Conservation (phyloP, 2,329 filamentous ascomycete species). For the Ceratocystis huliohia region DNA sequence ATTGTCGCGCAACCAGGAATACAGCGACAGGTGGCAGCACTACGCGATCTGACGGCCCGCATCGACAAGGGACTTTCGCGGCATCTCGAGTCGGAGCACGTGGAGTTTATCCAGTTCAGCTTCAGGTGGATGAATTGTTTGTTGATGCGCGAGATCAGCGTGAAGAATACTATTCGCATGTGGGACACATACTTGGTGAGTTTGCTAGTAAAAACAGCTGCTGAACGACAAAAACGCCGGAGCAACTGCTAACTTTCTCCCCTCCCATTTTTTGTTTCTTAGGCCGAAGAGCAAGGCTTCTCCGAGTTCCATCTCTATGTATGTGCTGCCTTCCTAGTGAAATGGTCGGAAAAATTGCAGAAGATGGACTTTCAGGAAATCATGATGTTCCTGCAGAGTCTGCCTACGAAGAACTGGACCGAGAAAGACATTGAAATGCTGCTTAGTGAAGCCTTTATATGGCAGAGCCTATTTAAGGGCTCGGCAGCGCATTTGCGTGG, state of each 20-base stretch:
- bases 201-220: constrained; percentile 23
- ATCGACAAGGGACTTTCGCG: constrained; percentile 77
- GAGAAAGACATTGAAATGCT: constrained; percentile 96
- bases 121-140: constrained; percentile 99
- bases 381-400: constrained; percentile 97
- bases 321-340: constrained; percentile 92
- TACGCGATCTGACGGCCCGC: constrained; percentile 78
- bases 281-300: constrained; percentile 98
- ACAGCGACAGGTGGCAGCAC: constrained; percentile 76
- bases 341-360: constrained; percentile 89
- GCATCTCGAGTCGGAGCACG: constrained; percentile 78
- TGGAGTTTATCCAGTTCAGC: constrained; percentile 98
- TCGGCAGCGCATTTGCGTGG: constrained; percentile 76
- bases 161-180: constrained; percentile 95
- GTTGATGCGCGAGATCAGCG: constrained; percentile 92
- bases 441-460: constrained; percentile 93
- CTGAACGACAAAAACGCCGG: background rate
- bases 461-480: constrained; percentile 94
- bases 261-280: constrained; percentile 1
- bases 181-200: constrained; percentile 97
- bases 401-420: constrained; percentile 88
- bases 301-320: constrained; percentile 98
- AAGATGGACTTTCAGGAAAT: constrained; percentile 98
- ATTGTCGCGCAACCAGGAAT: constrained; percentile 97
- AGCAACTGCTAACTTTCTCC: background rate